Evolutionary conservation across 805 yeast species (phyloP).

Genomic region (Yarrowia sp.): DNA sequence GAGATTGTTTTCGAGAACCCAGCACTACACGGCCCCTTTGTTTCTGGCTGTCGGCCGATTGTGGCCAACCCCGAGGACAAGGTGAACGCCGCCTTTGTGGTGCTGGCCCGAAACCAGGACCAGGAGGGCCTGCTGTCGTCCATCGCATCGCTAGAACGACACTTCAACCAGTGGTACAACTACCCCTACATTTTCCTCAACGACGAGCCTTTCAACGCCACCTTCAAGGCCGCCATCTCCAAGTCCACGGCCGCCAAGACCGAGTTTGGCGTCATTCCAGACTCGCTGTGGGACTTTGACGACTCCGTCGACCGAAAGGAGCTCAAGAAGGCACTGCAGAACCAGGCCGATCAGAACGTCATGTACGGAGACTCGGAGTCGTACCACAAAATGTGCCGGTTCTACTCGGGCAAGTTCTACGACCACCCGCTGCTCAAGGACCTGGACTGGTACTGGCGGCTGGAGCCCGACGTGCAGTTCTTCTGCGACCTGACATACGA

Average conservation of each 20-base stretch:
- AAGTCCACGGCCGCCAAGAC: conserved; percentile 65
- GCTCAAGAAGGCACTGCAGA: conserved; percentile 64
- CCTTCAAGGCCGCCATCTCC: conserved; percentile 63
- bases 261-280: conserved; percentile 72
- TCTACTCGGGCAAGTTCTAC: conserved; percentile 82
- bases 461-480: conserved; percentile 91
- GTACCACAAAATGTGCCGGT: conserved; percentile 96
- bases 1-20: conserved; percentile 33
- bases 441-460: conserved; percentile 94
- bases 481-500: conserved; percentile 92
- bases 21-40: conserved; percentile 36
- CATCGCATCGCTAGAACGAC: conserved; percentile 78
- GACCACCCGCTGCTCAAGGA: conserved; percentile 74
- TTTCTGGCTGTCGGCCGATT: conserved; percentile 28
- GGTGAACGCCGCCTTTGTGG: conserved; percentile 78
- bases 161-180: conserved; percentile 90
- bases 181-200: conserved; percentile 93
- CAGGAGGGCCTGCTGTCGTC: conserved; percentile 76
- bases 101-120: conserved; percentile 83
- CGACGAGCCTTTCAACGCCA: conserved; percentile 72
- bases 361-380: conserved; percentile 83
- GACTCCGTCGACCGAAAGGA: conserved; percentile 54
- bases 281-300: conserved; percentile 75
- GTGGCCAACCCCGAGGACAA: conserved; percentile 22
- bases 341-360: conserved; percentile 83